Evolutionary conservation across 2,329 filamentous ascomycete genomes (phyloP), one percentile per base, ranked within the genome.

Genomic region (Pseudopyricularia cyperi): DNA sequence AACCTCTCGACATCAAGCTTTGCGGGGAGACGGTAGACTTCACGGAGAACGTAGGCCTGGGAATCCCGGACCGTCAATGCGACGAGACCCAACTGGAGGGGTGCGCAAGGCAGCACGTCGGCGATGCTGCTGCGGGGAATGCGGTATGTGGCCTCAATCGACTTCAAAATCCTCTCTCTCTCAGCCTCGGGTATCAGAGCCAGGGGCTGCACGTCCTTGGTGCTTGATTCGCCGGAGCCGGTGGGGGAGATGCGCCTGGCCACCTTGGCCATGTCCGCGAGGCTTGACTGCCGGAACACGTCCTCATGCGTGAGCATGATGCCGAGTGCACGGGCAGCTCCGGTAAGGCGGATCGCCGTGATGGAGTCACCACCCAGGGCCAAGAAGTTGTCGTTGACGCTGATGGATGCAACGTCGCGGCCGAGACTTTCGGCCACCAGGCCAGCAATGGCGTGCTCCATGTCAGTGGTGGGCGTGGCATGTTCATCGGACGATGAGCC

Each of bases 301-400:
- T 48, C 46, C 26, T 48, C 46, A 5, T 30, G 26, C 2, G 46
- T 48, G 7, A 48, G 46, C n/a, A 33, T 4, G 15, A 48, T 48
- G 7, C 30, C 26, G 14, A n/a, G 24, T 32, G 46, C 30, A 7
- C 46, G 14, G 12, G 46, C 46, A 30, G 46, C 46, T 7, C 15
- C 46, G 12, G 39, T 44, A 3, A 79, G 59, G 46, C 69, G 72
- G 59, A 72, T 73, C 3, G 66, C 66, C 5, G 58, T 52, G 5
- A 70, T 60, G 0, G 68, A 70, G 54, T 68, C 66, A 26, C 68
- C 68, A 6, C 67, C 67, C 1, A 70, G 57, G 2, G 59, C 57
- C 52, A 66, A 63, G 55, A 71, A 69, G 52, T 62, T 63, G 15
- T 56, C 50, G 7, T 50, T 39, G 4, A 44, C 35, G 22, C 37